A percentile compares a stretch with the other conserved stretches of the same genome.
These are phyloP conservation scores for Trichophyton mentagrophytes DNA, from an alignment of 2,329 filamentous ascomycete species.

Conservation along the genomic window DNA sequence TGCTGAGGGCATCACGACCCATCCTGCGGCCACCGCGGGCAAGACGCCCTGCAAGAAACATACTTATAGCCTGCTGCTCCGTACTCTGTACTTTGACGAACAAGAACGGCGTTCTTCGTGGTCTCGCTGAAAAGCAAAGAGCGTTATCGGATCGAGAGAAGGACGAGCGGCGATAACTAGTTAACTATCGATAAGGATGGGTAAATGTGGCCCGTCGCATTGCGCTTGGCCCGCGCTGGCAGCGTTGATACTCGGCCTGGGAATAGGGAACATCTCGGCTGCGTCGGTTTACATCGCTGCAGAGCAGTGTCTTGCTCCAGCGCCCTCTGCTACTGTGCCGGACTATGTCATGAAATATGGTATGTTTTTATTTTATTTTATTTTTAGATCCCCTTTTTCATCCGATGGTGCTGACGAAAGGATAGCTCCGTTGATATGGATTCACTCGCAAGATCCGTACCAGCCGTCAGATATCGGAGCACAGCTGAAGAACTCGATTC, in stretches of 20 bases:
- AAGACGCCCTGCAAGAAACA: too few species aligned
- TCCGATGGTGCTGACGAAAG: background rate
- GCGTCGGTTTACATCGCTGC: background rate
- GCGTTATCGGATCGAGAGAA: background rate
- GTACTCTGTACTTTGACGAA: too few species aligned
- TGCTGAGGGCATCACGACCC: constrained; percentile 2
- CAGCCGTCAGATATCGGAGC: constrained; percentile 38
- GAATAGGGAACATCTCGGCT: background rate
- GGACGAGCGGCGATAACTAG: background rate
- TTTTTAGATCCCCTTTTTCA: background rate
- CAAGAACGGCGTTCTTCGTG: too few species aligned
- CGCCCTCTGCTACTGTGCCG: constrained; percentile 22
- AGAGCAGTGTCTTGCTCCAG: background rate
- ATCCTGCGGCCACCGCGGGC: background rate
- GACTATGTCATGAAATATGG: constrained; percentile 36
- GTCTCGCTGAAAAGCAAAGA: background rate
- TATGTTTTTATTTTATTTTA: constrained; percentile 14
- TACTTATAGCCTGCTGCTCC: too few species aligned
- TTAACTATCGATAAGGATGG: background rate
- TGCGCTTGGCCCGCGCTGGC: background rate
- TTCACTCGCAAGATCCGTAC: constrained; percentile 38
- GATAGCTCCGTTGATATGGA: constrained; percentile 40
- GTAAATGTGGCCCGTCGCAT: background rate
- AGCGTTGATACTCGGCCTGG: background rate
- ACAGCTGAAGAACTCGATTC: constrained; percentile 36